Evolutionary conservation across 208 protist species (phyloP).

Genomic region (Herpetomonas muscarum): DNA sequence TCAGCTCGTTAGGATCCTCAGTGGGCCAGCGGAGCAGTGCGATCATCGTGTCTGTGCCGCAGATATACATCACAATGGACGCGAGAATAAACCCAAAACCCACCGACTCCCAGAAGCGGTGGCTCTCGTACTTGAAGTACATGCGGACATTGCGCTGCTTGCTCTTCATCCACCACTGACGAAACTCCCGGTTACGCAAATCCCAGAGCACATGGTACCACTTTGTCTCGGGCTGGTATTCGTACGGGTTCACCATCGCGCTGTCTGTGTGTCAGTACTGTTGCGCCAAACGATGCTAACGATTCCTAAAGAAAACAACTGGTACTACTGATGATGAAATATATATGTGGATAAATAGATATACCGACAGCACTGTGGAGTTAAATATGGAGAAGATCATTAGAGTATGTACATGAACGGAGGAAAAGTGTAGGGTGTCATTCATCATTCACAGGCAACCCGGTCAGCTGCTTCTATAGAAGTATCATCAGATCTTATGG

Average conservation of each 20-base stretch:
- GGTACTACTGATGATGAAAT: too few relatives aligned
- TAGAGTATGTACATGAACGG: too few relatives aligned
- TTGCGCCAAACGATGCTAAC: background rate
- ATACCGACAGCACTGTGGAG: too few relatives aligned
- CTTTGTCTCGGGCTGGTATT: slow-evolving; percentile 49
- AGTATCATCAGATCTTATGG: too few relatives aligned
- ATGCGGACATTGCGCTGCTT: slow-evolving; percentile 47
- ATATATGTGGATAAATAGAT: too few relatives aligned
- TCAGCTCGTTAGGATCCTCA: slow-evolving; percentile 71
- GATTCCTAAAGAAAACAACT: too few relatives aligned
- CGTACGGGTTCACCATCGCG: slow-evolving; percentile 49
- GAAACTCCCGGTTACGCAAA: slow-evolving; percentile 61
- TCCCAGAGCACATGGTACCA: slow-evolving; percentile 76
- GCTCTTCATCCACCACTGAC: slow-evolving; percentile 40
- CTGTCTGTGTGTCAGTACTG: background rate
- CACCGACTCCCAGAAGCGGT: slow-evolving; percentile 43
- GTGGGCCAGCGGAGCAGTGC: slow-evolving; percentile 65
- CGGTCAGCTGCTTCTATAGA: too few relatives aligned
- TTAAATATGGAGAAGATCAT: too few relatives aligned
- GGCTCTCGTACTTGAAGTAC: slow-evolving; percentile 71
- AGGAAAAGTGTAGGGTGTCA: too few relatives aligned
- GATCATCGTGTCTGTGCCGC: slow-evolving; percentile 37
- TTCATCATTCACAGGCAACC: too few relatives aligned
- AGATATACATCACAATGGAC: slow-evolving; percentile 35
- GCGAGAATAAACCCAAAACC: slow-evolving; percentile 41